Evolutionary conservation across 2,329 filamentous ascomycete genomes (phyloP).

Genomic region (Penicillium olsonii): DNA sequence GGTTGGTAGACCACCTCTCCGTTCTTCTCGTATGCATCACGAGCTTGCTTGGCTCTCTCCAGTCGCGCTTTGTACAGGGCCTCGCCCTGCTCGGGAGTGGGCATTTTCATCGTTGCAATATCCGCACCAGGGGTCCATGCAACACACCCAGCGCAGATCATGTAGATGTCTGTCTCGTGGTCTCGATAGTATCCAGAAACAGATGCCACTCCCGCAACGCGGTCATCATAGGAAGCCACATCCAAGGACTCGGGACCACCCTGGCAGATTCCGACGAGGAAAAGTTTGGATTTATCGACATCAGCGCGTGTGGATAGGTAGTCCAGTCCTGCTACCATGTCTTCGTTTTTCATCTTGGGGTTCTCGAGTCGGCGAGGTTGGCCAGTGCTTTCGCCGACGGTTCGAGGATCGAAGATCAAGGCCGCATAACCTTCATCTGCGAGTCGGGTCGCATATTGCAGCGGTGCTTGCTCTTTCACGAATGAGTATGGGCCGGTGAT

Average conservation of each 20-base stretch:
- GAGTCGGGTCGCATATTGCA: conserved; percentile 33
- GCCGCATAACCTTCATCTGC: conserved; percentile 35
- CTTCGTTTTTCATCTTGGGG: neutral
- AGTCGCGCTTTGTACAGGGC: conserved; percentile 28
- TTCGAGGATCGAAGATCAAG: conserved; percentile 34
- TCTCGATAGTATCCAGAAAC: conserved; percentile 31
- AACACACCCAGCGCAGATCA: conserved; percentile 35
- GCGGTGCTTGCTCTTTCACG: conserved; percentile 33
- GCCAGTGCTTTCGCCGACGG: conserved; percentile 33
- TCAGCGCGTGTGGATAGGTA: conserved; percentile 29
- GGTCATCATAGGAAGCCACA: conserved; percentile 30
- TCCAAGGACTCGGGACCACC: conserved; percentile 32
- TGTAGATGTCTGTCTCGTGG: conserved; percentile 33
- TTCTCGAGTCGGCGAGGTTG: conserved; percentile 23
- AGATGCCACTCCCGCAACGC: conserved; percentile 23
- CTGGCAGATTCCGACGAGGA: conserved; percentile 33
- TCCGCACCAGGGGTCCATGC: conserved; percentile 24
- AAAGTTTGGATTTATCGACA: conserved; percentile 26
- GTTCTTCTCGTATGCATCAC: conserved; percentile 28
- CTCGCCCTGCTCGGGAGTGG: conserved; percentile 31
- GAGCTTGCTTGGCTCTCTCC: conserved; percentile 26
- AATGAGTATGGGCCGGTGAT: conserved; percentile 30
- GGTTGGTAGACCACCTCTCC: conserved; percentile 33
- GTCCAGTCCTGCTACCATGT: conserved; percentile 29
- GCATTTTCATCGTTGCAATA: conserved; percentile 28